Base-by-base conservation (phyloP, 1,284 basidiomycete genomes). In the Filobasidium uniguttulatum region DNA sequence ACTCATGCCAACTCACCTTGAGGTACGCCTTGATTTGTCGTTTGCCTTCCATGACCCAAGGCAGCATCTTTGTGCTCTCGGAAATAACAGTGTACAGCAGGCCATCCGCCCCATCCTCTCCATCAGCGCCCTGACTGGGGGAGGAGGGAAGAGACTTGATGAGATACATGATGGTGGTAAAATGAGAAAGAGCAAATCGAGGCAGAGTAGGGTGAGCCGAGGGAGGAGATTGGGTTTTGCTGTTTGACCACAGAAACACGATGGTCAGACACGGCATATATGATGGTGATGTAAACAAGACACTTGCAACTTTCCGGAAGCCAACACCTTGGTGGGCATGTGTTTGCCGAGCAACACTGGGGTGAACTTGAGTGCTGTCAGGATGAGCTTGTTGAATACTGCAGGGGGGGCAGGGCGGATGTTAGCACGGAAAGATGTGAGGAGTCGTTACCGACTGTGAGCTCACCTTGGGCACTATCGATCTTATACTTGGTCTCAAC, bases 351-450 rank as follows among this genome's bases (percentile, higher is more conserved):
- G 76, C 1, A 97, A 78, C 30, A 97, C 77, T 0, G 93, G 93
- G 0, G 89, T 90, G 70, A 88, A 98, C 63, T 81, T 81, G 46
- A 99, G 74, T 0, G 89, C 73, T 1, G 91, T 94, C 12, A 80
- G 77, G 29, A 98, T 75, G 19, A 98, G 76, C 70, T 94, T 94
- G 73, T 84, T 85, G 72, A 93, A 98, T 15, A 93, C 87, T 87
- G 54, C 10, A 30, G 34, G 15, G 31, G 12, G 4, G 14, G 31
- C 35, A 10, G 17, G 44, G 37, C 43, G 46, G 37, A 3, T 22
- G n/a, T 8, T 37, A 40, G 10, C 29, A 33, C 17, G 45, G 5
- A 46, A 30, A 25, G 35, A 17, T 41, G 36, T 26, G 45, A 9
- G 36, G 15, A 38, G 30, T 9, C 7, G 46, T 15, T 15, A 34